Evolutionary conservation across 1,139 yeast genomes (phyloP).

Genomic region (Yamadazyma membranifaciens): DNA sequence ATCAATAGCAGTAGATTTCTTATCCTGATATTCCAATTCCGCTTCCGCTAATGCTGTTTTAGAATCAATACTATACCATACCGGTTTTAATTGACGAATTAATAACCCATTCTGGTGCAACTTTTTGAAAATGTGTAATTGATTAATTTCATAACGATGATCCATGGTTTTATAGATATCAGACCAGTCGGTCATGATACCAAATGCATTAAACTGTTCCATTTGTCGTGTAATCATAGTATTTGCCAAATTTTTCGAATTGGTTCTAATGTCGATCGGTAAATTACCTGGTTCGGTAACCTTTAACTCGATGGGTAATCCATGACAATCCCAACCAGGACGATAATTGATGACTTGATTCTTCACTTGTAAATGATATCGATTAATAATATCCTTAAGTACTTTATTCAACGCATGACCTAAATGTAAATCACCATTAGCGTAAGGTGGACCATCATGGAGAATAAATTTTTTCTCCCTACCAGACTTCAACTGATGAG

Average conservation of each 20-base stretch:
- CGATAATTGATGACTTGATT: conserved; percentile 65
- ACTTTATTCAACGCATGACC: conserved; percentile 94
- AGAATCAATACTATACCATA: conserved; percentile 96
- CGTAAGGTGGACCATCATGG: conserved; percentile 99
- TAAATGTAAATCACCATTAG: conserved; percentile 88
- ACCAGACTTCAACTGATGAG: background rate
- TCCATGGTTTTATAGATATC: conserved; percentile 72
- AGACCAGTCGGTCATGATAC: conserved; percentile 80
- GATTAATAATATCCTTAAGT: conserved; percentile 77
- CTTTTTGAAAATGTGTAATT: conserved; percentile 64
- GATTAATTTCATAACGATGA: conserved; percentile 69
- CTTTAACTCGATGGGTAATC: conserved; percentile 90
- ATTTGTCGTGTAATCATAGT: conserved; percentile 64
- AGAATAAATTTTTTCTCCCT: conserved; percentile 48
- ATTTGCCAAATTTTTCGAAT: conserved; percentile 69
- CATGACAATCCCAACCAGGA: conserved; percentile 99
- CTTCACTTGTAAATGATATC: conserved; percentile 59
- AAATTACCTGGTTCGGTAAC: conserved; percentile 52
- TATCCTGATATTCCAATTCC: conserved; percentile 82
- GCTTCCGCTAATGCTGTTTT: conserved; percentile 95
- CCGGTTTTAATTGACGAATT: conserved; percentile 86
- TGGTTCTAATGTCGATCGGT: conserved; percentile 55
- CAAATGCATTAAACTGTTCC: conserved; percentile 63
- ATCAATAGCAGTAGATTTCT: conserved; percentile 67
- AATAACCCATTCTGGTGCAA: conserved; percentile 69